These are phyloP conservation scores for Penstemon eatonii DNA, from an alignment of 257 asterid genomes.

Conservation along the genomic window DNA sequence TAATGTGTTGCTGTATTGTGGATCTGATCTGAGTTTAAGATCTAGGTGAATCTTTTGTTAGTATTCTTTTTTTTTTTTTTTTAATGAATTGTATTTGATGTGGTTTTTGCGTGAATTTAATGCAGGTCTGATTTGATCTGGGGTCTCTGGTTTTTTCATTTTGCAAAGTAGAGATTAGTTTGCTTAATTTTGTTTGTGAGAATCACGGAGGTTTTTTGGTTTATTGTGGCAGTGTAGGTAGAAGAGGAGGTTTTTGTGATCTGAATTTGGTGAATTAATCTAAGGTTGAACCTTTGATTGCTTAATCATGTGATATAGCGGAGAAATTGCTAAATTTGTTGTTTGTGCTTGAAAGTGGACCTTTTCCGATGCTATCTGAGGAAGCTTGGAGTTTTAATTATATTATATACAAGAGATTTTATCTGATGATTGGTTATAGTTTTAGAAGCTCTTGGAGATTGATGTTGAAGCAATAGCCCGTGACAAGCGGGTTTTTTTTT, in stretches of 20 bases:
- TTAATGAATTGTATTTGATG: constrained; percentile 27
- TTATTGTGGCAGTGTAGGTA: constrained; percentile 16
- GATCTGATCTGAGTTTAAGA: constrained; percentile 74
- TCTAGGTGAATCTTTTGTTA: constrained; percentile 27
- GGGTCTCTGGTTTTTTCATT: constrained; percentile 35
- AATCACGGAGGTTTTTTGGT: background rate
- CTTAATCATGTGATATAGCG: constrained; percentile 26
- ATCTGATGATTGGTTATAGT: constrained; percentile 48
- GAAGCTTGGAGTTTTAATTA: constrained; percentile 43
- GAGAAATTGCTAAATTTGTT: constrained; percentile 29
- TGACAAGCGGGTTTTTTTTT: constrained; percentile 22
- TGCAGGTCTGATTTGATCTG: constrained; percentile 67
- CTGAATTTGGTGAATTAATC: constrained; percentile 31
- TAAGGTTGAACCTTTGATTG: constrained; percentile 31
- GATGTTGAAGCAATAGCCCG: constrained; percentile 46
- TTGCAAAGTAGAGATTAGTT: background rate
- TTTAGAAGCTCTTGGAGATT: constrained; percentile 44
- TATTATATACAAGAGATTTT: constrained; percentile 35
- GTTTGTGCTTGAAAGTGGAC: constrained; percentile 33
- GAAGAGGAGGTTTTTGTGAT: constrained; percentile 34
- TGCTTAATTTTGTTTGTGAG: constrained; percentile 25
- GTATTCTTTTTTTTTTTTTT: background rate
- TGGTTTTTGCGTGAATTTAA: constrained; percentile 30
- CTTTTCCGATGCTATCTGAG: constrained; percentile 44
- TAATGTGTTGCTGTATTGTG: constrained; percentile 29